A percentile compares a stretch with the other conserved stretches of the same genome.
Conservation (phyloP, 1,284 basidiomycete genomes). For the Cystobasidium sp. region DNA sequence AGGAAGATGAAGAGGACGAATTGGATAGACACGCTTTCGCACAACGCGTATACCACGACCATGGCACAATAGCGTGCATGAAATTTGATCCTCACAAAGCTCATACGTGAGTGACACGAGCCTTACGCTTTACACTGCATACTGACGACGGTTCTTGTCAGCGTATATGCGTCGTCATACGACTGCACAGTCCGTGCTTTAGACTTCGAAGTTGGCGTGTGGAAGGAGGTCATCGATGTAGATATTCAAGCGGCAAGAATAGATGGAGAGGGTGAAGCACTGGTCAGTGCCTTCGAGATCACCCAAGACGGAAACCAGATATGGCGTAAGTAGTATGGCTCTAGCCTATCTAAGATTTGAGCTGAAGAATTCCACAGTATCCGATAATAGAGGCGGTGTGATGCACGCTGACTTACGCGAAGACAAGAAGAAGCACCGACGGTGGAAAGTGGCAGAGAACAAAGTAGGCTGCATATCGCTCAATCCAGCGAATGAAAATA, state of each 20-base stretch:
- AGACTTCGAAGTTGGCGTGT: constrained; percentile 57
- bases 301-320: constrained; percentile 57
- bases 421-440: constrained; percentile 45
- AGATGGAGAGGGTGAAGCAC: constrained; percentile 56
- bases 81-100: constrained; percentile 57
- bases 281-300: constrained; percentile 60
- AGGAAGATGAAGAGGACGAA: constrained; percentile 53
- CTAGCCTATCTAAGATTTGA: background rate
- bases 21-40: constrained; percentile 48
- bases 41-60: constrained; percentile 40
- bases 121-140: background rate
- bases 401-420: constrained; percentile 59
- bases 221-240: constrained; percentile 58
- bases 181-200: constrained; percentile 60
- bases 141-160: background rate
- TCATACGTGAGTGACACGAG: constrained; percentile 22
- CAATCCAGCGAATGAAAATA: constrained; percentile 49
- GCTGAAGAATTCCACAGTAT: constrained; percentile 41
- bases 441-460: constrained; percentile 48
- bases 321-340: constrained; percentile 46
- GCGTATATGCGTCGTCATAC: constrained; percentile 59
- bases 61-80: constrained; percentile 56
- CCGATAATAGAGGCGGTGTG: constrained; percentile 60
- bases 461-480: constrained; percentile 51
- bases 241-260: constrained; percentile 41